phyloP scores from a whole-genome alignment of 176 grass and related monocot species.

The Hyparrhenia diplandra region DNA sequence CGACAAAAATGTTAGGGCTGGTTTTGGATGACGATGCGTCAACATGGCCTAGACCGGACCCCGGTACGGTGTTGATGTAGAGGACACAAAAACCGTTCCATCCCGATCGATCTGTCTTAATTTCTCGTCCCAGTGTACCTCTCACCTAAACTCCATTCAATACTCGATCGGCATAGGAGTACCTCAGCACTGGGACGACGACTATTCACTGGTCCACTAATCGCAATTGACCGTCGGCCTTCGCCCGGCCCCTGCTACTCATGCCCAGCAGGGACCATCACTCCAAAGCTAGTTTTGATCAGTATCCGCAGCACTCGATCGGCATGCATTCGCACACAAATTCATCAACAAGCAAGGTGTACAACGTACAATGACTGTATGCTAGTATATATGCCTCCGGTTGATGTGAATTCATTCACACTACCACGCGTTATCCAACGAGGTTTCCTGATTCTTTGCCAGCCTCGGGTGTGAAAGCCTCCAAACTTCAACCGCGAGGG shows the following conservation, averaged over 20 bases:
- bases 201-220: no score
- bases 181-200: no score
- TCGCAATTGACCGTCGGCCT: no score
- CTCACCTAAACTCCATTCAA: slow-evolving; percentile 11
- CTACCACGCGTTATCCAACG: neutral
- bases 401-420: slow-evolving; percentile 11
- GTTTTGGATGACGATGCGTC: neutral
- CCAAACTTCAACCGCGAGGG: neutral
- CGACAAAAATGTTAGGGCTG: neutral
- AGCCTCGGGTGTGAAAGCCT: slow-evolving; percentile 36
- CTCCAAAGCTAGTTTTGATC: neutral
- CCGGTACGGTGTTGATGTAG: neutral
- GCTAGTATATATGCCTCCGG: neutral
- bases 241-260: no score
- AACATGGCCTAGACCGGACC: neutral
- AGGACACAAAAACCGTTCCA: neutral
- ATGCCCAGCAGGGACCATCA: neutral
- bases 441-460: neutral
- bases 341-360: neutral
- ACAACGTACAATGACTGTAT: neutral
- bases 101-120: neutral
- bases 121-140: neutral
- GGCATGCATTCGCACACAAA: neutral
- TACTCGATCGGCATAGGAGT: neutral
- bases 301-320: neutral